Conservation (phyloP, 805 yeast species). For the Tetrapisispora taiwanensis region DNA sequence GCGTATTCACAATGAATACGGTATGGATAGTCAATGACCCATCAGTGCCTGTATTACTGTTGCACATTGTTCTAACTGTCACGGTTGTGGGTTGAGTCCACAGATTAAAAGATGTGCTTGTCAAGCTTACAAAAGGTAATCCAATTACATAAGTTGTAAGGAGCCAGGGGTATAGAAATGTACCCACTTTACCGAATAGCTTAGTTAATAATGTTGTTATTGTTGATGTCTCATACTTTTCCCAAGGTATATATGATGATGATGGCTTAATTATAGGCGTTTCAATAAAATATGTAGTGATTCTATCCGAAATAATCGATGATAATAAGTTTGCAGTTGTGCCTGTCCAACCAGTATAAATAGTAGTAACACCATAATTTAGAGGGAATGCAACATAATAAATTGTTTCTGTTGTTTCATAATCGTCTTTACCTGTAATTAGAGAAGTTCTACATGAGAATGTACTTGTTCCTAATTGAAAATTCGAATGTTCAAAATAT, state of each 20-base stretch:
- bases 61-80: background rate
- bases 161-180: too few relatives aligned
- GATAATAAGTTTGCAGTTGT: background rate
- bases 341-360: constrained; percentile 1
- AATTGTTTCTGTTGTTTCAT: background rate
- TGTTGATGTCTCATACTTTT: background rate
- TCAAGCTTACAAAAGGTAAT: background rate
- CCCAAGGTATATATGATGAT: background rate
- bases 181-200: background rate
- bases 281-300: background rate
- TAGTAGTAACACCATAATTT: background rate
- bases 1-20: background rate
- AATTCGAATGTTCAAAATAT: background rate
- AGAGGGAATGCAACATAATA: constrained; percentile 1
- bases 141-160: background rate
- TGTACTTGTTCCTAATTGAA: background rate
- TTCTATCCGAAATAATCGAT: too few relatives aligned
- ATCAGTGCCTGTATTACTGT: background rate
- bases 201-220: background rate
- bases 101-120: background rate
- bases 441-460: background rate
- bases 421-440: background rate
- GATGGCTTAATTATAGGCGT: background rate
- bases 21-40: background rate
- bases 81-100: background rate